Base-by-base conservation (phyloP, 371 early-diverging fungal species). In the Mucor sp. region DNA sequence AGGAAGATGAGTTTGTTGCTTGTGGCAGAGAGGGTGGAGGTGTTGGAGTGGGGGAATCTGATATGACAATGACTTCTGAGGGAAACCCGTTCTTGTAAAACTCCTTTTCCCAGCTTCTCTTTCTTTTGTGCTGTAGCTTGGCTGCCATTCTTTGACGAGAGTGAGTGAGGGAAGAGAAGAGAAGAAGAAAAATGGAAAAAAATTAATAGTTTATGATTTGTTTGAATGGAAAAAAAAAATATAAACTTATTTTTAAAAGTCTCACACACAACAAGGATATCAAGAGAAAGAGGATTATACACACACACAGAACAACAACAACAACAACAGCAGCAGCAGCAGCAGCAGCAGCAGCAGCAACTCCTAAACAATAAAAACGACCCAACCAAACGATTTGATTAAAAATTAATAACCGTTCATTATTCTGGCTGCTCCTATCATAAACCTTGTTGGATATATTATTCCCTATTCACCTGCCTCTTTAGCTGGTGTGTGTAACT, bases 31-130 rank as follows among this genome's bases (percentile, higher is more conserved):
- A 41, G 43, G 43, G 41, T 57, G 64, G 57, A 27, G 65, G 70
- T 19, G 65, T 47, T 25, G 61, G 58, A 2, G 87, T 77, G 30
- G 84, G 83, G 28, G 74, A 57, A 41, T 87, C 87, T 23, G 84
- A 85, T 65, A 87, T 87, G 17, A 87, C 82, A 61, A 87, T 87
- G 25, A 85, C 76, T 60, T 87, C 87, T 65, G 75, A 68, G 21
- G 87, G 87, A 32, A 74, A 73, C 15, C 87, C 87, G 63, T 85
- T 87, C 70, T 81, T 83, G 59, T 85, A 85, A 55, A 84, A 85
- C 23, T 80, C 83, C 60, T 76, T 78, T 60, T 74, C 71, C 87
- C 87, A 87, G 68, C 82, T 48, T 62, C 62, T 63, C 50, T 60
- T 64, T 64, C 58, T 47, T 47, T 58, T 48, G 15, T 60, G 35